Conservation (phyloP, 2,329 filamentous ascomycete genomes). For the Sclerotinia borealis region DNA sequence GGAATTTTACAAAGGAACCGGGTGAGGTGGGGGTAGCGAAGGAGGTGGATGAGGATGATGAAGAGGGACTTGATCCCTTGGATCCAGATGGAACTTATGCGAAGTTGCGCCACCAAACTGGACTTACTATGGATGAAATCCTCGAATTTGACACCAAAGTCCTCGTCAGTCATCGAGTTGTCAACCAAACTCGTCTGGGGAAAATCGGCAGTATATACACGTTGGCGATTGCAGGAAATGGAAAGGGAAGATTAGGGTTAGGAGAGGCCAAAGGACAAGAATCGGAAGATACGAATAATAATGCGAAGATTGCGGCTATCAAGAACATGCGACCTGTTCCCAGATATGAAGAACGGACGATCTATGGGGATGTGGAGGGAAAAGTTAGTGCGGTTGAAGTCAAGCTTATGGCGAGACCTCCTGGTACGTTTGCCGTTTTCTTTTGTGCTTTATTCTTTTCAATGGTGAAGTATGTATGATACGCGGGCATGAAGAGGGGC, state of each 20-base stretch:
- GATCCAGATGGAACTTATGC: constrained; percentile 33
- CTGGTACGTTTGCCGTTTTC: constrained; percentile 55
- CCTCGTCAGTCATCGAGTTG: constrained; percentile 67
- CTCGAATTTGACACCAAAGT: constrained; percentile 58
- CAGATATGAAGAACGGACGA: constrained; percentile 86
- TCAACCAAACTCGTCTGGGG: constrained; percentile 93
- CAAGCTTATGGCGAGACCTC: constrained; percentile 73
- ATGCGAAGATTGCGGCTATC: constrained; percentile 76
- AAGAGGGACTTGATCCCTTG: constrained; percentile 24
- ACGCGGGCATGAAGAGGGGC: neutral
- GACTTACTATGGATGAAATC: constrained; percentile 48
- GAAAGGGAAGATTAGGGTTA: constrained; percentile 76
- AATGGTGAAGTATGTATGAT: neutral
- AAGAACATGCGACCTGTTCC: constrained; percentile 89
- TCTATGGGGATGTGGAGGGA: constrained; percentile 74
- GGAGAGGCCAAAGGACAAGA: constrained; percentile 88
- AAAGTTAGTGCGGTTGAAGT: constrained; percentile 89
- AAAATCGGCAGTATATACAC: constrained; percentile 76
- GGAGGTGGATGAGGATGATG: constrained; percentile 17
- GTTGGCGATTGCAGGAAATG: constrained; percentile 79
- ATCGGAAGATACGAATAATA: constrained; percentile 55
- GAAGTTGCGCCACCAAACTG: constrained; percentile 43
- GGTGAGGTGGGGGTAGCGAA: constrained; percentile 5
- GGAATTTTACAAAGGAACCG: constrained; percentile 16
- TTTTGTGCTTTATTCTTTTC: neutral